A percentile compares a stretch with the other conserved stretches of the same genome.
Evolutionary conservation across 768 basidiomycete genomes (phyloP).

Genomic region (Boletus tylopilopsis): DNA sequence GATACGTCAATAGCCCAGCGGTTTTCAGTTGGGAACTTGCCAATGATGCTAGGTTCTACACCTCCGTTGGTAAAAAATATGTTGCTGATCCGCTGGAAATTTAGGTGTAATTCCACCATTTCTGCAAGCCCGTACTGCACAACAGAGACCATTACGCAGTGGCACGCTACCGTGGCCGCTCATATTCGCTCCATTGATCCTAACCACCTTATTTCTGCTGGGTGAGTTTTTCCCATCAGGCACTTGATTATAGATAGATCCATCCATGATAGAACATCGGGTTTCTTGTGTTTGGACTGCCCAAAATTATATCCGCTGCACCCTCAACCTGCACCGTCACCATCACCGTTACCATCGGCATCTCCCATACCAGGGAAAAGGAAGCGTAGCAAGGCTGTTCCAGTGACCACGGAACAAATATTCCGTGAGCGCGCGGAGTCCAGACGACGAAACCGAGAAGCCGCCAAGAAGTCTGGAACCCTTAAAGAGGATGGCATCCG

Average conservation of each 20-base stretch:
- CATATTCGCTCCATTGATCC: slow-evolving; percentile 48
- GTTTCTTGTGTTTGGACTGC: slow-evolving; percentile 57
- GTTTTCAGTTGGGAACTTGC: slow-evolving; percentile 60
- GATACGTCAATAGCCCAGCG: slow-evolving; percentile 51
- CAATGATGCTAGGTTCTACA: slow-evolving; percentile 55
- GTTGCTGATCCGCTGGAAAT: slow-evolving; percentile 1
- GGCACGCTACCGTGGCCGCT: slow-evolving; percentile 47
- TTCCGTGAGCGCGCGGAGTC: slow-evolving; percentile 46
- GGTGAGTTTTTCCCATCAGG: slow-evolving; percentile 38
- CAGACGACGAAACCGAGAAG: slow-evolving; percentile 41
- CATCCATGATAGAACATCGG: slow-evolving; percentile 40
- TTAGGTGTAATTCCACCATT: slow-evolving; percentile 57
- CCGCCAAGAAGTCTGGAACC: slow-evolving; percentile 33
- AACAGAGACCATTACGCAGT: slow-evolving; percentile 50
- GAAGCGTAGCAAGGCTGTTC: slow-evolving; percentile 36
- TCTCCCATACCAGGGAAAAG: slow-evolving; percentile 39
- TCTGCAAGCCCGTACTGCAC: slow-evolving; percentile 40
- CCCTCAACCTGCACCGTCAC: slow-evolving; percentile 32
- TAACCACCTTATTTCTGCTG: slow-evolving; percentile 62
- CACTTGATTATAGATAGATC: background rate
- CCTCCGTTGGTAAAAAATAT: background rate
- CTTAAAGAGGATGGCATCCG: slow-evolving; percentile 38
- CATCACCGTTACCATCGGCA: slow-evolving; percentile 35
- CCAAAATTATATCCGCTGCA: slow-evolving; percentile 48
- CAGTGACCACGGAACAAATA: slow-evolving; percentile 45